A percentile compares a stretch with the other conserved stretches of the same genome.
Conservation (phyloP, 2,329 filamentous ascomycete species). For the Curvularia hawaiiensis region DNA sequence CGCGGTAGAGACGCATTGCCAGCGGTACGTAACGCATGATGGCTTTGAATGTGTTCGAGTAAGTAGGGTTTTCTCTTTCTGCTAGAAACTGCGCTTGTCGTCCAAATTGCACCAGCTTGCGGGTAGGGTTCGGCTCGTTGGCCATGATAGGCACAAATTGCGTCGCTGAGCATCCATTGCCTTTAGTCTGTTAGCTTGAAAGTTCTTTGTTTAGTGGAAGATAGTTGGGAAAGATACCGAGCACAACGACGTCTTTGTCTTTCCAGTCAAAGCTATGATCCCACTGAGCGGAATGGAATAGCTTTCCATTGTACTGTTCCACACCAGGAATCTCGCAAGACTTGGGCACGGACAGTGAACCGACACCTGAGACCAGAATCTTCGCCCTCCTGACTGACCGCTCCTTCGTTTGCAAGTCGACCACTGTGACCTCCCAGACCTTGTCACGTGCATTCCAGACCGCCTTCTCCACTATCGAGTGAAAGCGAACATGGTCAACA, state of each 20-base stretch:
- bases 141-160: constrained; percentile 56
- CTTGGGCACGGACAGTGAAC: constrained; percentile 37
- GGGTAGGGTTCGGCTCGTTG: constrained; percentile 42
- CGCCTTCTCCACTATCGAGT: constrained; percentile 51
- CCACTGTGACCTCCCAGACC: constrained; percentile 45
- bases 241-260: constrained; percentile 39
- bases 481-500: constrained; percentile 52
- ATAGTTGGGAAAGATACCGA: constrained; percentile 21
- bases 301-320: constrained; percentile 49
- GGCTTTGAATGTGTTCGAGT: constrained; percentile 49
- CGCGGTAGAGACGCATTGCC: constrained; percentile 53
- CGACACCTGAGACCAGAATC: constrained; percentile 36
- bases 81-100: constrained; percentile 58
- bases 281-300: constrained; percentile 43
- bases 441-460: constrained; percentile 52
- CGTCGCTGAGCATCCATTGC: constrained; percentile 56
- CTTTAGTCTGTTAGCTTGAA: constrained; percentile 27
- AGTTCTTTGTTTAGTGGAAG: too few species aligned
- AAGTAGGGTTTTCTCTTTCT: constrained; percentile 52
- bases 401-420: constrained; percentile 30
- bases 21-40: constrained; percentile 54
- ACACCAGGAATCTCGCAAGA: constrained; percentile 52
- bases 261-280: constrained; percentile 59
- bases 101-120: constrained; percentile 55
- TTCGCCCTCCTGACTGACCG: constrained; percentile 29